Base-by-base conservation (phyloP, 2,329 filamentous ascomycete genomes). In the Teratosphaeria destructans region DNA sequence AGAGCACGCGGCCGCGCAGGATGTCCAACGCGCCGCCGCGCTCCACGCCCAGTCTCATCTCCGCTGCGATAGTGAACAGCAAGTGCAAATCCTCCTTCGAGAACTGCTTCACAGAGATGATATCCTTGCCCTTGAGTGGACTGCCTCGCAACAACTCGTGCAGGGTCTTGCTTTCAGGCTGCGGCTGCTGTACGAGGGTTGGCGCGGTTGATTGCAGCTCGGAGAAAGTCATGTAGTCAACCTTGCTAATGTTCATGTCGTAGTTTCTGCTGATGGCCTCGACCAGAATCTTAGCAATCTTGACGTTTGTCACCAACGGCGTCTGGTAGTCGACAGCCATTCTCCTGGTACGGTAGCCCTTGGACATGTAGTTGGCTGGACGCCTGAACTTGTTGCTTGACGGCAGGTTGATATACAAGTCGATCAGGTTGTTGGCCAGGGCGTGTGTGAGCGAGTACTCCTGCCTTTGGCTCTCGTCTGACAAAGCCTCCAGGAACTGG, bases 301-400 rank as follows among this genome's bases (percentile, higher is more conserved):
- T 99, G 75, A 99, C 94, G 70, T 99, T 99, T 59, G 94, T 99
- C 19, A 99, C 93, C 62, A 99, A 80, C 60, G 94, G 94, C 58
- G 94, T 95, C 78, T 97, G 93, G 78, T 96, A 90, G 76, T 96
- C 94, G 52, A 99, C 94, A 39, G 94, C 94, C 92, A 99, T 96
- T 75, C 94, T 87, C 74, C 94, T 86, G 59, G 94, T 97, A 71
- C 89, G 88, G 78, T 99, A 99, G 62, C 94, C 94, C 78, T 94
- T 94, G 76, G 89, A 95, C 87, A 99, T 95, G 78, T 97, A 99
- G 80, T 91, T 99, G 69, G 94, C 94, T 35, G 94, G 94, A 66
- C 94, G 86, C 68, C 94, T 85, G 82, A 95, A 99, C 75, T 92
- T 89, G 80, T 99, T 99, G 83, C 85, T 96, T 12, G 94, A 97